Base-by-base conservation (phyloP, 202 grass and related monocot genomes). In the Panicum virgatum region DNA sequence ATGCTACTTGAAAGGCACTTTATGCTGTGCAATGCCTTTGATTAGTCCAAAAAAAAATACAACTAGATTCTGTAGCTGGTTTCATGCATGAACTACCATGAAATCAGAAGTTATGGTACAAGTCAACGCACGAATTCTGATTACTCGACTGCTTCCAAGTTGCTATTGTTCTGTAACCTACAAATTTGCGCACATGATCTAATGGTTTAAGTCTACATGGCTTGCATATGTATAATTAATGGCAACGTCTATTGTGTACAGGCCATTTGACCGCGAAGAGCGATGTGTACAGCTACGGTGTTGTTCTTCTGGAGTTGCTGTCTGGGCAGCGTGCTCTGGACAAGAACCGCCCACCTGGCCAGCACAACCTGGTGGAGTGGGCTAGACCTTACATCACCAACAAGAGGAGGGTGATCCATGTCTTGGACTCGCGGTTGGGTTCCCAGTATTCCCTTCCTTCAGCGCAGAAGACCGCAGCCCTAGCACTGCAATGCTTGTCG, bases 221-320 rank as follows among this genome's bases (percentile, higher is more conserved):
- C 13, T 78, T 77, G 32, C 73, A 68, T 76, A 26, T 61, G 60
- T 42, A 69, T 75, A 46, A 7, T 57, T 66, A 40, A 39, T 7
- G 10, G 27, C 18, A 78, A 39, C 75, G 54, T 64, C 54, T 51
- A 67, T 82, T 42, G 5, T 53, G 73, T 52, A 23, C 87, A 98
- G 96, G 96, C 23, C 96, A 98, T 90, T 91, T 98, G 93, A 98
- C 96, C 9, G 20, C 88, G 2, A 93, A 91, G 89, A 95, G 90
- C 12, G 96, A 98, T 72, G 92, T 98, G 14, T 98, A 98, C 80
- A 95, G 92, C 82, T 98, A 95, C 0, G 96, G 96, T 57, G 96
- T 98, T 46, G 92, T 98, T 86, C 96, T 98, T 82, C 84, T 98
- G 32, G 96, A 98, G 77, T 61, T 98, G 90, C 40, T 98, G 66